Base-by-base conservation (phyloP, 1,284 basidiomycete species). In the Grifola frondosa region DNA sequence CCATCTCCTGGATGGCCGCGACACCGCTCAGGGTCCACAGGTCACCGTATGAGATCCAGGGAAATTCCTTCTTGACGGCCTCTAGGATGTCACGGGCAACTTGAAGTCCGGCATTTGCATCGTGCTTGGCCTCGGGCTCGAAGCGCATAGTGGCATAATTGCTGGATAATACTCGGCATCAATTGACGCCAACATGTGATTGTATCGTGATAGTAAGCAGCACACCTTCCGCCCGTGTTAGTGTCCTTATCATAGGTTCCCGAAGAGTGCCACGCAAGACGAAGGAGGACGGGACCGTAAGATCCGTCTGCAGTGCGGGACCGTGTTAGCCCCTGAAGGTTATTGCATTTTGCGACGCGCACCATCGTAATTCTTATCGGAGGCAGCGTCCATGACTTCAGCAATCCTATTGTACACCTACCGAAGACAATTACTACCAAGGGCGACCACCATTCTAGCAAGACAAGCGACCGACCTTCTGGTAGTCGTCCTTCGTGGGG, bases 131-230 rank as follows among this genome's bases (percentile, higher is more conserved):
- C 65, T 97, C 94, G 26, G 88, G 84, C 56, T 84, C 79, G 69
- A 95, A 97, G 49, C 92, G 88, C 93, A 97, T 96, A 23, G 93
- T 95, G 11, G 94, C 93, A 56, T 91, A 92, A 77, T 96, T 95
- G 73, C 88, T 90, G 43, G n/a, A n/a, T n/a, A n/a, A n/a, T n/a
- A n/a, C n/a, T 17, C 16, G 20, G 13, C 31, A 42, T 46, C 30
- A 48, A 38, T 30, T 20, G 17, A 15, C 31, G 31, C 38, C 25
- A 17, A 25, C 40, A 11, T 59, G 16, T 34, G 22, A 28, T 20
- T 25, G 16, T 24, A 37, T 34, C 24, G 38, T 32, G 31, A 17
- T 29, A 40, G 15, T 29, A 20, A n/a, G 28, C 30, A 21, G 29
- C 71, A 37, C 53, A 81, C 88, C 88, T 89, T 63, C 95, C 95